Evolutionary conservation across 768 basidiomycete species (phyloP), one percentile per base, ranked within the genome.

Genomic region (Termitomyces sp.): DNA sequence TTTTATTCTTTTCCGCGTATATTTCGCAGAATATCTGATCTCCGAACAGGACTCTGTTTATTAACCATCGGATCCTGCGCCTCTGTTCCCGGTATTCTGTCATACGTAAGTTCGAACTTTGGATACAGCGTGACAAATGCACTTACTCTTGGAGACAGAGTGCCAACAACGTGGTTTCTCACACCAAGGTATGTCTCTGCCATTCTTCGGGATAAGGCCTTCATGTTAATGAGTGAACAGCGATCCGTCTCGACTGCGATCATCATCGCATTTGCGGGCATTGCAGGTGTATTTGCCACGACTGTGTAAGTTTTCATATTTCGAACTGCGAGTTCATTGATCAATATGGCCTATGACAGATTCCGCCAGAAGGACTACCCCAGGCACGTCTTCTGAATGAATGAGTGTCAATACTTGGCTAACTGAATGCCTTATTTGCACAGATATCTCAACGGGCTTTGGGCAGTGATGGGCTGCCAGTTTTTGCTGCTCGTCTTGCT

Each of bases 281-380:
- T 76, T 36, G 73, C 74, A 20, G 75, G 75, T 36, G 72, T 76
- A 54, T 64, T 76, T 32, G 73, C 73, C 9, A 73, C 73, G 4
- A 72, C 69, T 32, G 71, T 73, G 55, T 76, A 61, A 47, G 61
- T 26, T 26, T 14, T 18, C 9, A 9, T 5, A 9, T n/a, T 37
- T 16, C 2, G 16, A 50, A 26, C 14, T 18, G 12, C 1, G 4
- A 26, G 8, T n/a, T 13, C 16, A 26, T 31, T 50, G 9, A 37
- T 26, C 16, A 37, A 37, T 18, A 37, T 37, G 14, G 10, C 39
- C 32, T 24, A 41, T 18, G 6, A 34, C 29, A 68, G 67, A 5
- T 68, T 66, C 58, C 67, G 71, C 6, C 66, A 74, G 52, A 39
- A 71, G 47, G 74, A 76, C 51, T 69, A 67, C 46, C 75, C 75